Conservation (phyloP, 192 early-diverging fungal genomes). For the Geranomyces michiganensis region DNA sequence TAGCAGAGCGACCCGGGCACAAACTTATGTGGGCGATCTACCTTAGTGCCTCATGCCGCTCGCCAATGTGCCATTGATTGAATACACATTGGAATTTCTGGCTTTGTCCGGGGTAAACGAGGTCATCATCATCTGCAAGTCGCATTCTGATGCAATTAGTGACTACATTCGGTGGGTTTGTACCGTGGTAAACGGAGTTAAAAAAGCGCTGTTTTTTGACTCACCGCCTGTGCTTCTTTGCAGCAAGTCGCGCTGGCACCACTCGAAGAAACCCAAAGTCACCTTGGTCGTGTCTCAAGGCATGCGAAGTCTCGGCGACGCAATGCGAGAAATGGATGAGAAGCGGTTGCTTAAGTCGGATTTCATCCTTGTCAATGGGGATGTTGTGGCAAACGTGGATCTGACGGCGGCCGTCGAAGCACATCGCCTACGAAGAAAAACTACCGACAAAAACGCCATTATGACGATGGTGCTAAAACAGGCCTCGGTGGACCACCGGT, state of each 20-base stretch:
- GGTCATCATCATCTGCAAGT: conserved; percentile 81
- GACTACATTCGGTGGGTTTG: conserved; percentile 75
- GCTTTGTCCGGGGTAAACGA: conserved; percentile 85
- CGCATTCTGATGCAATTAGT: conserved; percentile 81
- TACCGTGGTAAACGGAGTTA: not conserved
- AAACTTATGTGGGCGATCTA: not conserved
- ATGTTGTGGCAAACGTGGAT: conserved; percentile 90
- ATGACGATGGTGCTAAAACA: conserved; percentile 95
- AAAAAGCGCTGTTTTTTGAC: too few relatives aligned
- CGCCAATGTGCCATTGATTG: conserved; percentile 94
- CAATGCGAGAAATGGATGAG: conserved; percentile 84
- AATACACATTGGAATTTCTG: conserved; percentile 94
- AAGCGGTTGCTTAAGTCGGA: conserved; percentile 79
- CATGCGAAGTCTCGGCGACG: conserved; percentile 85
- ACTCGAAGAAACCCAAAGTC: conserved; percentile 67
- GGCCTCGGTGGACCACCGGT: conserved; percentile 59
- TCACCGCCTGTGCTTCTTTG: not conserved
- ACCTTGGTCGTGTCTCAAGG: conserved; percentile 72
- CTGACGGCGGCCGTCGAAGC: conserved; percentile 72
- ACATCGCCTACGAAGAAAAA: conserved; percentile 69
- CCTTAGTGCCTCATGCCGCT: conserved; percentile 85
- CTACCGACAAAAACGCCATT: conserved; percentile 78
- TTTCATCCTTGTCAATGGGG: conserved; percentile 89
- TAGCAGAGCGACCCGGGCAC: not conserved
- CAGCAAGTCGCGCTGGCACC: conserved; percentile 74